These are phyloP conservation scores for Diaporthe sp. DNA, from an alignment of 2,329 filamentous ascomycete genomes.

Conservation along the genomic window DNA sequence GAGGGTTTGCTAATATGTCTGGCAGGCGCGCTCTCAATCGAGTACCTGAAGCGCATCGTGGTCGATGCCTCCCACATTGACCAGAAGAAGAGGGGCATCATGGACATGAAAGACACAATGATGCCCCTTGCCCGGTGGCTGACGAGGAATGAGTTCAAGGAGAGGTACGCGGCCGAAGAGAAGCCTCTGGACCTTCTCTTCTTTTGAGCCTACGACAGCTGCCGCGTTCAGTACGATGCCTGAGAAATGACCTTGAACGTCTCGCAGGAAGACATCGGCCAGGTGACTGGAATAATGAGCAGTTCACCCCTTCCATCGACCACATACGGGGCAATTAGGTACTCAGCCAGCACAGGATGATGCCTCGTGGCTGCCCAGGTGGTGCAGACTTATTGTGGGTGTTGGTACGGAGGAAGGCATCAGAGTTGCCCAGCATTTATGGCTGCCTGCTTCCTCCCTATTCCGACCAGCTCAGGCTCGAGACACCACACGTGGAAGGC, in stretches of 20 bases:
- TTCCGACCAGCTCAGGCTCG: not conserved
- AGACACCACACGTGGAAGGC: not conserved
- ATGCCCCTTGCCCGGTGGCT: slow-evolving; percentile 84
- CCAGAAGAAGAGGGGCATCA: slow-evolving; percentile 91
- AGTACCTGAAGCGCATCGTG: slow-evolving; percentile 41
- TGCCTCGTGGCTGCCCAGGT: not conserved
- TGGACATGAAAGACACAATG: slow-evolving; percentile 96
- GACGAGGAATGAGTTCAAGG: slow-evolving; percentile 77
- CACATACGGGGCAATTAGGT: not conserved
- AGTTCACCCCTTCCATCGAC: not conserved
- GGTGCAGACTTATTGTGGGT: not conserved
- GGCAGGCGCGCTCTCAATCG: slow-evolving; percentile 38
- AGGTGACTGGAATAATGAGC: not conserved
- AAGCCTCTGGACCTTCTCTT: slow-evolving; percentile 74
- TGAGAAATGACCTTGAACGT: not conserved
- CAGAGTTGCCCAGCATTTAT: not conserved
- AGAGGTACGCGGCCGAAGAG: slow-evolving; percentile 74
- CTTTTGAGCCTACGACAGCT: slow-evolving; percentile 61
- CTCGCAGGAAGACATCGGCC: not conserved
- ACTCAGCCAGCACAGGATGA: no score
- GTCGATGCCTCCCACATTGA: slow-evolving; percentile 91
- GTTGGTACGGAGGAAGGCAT: not conserved
- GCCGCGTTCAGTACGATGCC: not conserved
- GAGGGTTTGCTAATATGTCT: slow-evolving; percentile 38
- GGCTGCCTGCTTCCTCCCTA: not conserved